Base-by-base conservation (phyloP, 441 rosid species). In the Biscutella laevigata region DNA sequence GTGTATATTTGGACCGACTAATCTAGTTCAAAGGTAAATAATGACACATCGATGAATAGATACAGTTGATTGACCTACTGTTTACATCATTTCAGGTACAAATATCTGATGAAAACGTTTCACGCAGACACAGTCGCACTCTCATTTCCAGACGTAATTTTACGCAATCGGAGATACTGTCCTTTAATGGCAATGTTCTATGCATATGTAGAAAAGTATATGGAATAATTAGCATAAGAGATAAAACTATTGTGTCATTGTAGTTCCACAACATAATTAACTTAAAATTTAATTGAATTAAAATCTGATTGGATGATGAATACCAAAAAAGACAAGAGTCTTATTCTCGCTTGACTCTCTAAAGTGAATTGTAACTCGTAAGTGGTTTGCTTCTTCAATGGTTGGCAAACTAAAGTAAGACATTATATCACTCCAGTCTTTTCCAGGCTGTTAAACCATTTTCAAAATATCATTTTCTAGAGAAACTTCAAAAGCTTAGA, bases 351-450 rank as follows among this genome's bases (percentile, higher is more conserved):
- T 59, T 66, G 70, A 58, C 70, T 66, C 50, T 58, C 14, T n/a
- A n/a, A n/a, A 17, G 42, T 66, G 70, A 36, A 47, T 33, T 43
- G 8, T 36, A 65, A 48, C 35, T 58, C 2, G 32, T n/a, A n/a
- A n/a, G n/a, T n/a, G 9, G 1, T 24, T 58, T n/a, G n/a, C n/a
- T 44, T 66, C 56, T 55, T 66, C 64, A 50, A 52, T 38, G 56
- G 70, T 66, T 58, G 70, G 70, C 65, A 66, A 66, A 51, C 70
- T 59, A 66, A 66, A 52, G 39, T 52, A n/a, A 37, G 70, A 66
- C 64, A n/a, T n/a, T n/a, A 66, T 49, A 35, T 28, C 34, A 57
- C 54, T 16, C 6, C 22, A 19, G 7, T 2, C 20, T 45, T 46
- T 17, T 50, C 59, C 70, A 57, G 51, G 40, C 44, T 57, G 53